Conservation (phyloP, 352 stramenopile genomes). For the Phytophthora foliorum region DNA sequence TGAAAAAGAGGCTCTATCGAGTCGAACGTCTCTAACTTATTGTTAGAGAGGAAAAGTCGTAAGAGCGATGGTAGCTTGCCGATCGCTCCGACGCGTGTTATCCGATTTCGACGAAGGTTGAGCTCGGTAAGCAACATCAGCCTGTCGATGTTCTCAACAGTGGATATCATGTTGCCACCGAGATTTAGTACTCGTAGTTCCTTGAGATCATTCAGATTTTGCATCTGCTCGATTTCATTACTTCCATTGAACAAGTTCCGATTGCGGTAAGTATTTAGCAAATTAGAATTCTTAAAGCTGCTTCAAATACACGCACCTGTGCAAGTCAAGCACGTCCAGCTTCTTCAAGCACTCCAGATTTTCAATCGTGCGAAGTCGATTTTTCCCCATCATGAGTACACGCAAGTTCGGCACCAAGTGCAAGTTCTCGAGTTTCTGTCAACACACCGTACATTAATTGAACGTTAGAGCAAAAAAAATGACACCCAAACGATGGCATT, state of each 20-base stretch:
- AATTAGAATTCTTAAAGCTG: not conserved
- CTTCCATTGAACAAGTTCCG: conserved; percentile 30
- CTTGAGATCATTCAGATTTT: conserved; percentile 86
- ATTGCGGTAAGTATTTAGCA: not conserved
- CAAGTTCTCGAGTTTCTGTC: conserved; percentile 82
- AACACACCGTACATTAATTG: not conserved
- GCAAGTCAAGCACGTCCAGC: conserved; percentile 93
- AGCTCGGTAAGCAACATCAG: conserved; percentile 90
- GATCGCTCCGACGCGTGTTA: conserved; percentile 65
- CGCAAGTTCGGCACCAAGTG: conserved; percentile 83
- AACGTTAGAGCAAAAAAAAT: not conserved
- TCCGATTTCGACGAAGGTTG: conserved; percentile 90
- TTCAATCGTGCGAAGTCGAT: conserved; percentile 82
- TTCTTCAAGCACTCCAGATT: conserved; percentile 89
- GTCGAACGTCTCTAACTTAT: conserved; percentile 82
- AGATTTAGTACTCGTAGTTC: conserved; percentile 94
- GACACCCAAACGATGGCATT: not conserved
- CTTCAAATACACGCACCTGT: conserved; percentile 56
- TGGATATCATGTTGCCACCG: conserved; percentile 83
- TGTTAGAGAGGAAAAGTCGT: conserved; percentile 93
- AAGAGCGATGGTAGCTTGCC: conserved; percentile 82
- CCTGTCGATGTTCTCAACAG: conserved; percentile 83
- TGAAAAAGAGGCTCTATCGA: conserved; percentile 79
- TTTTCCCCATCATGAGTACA: conserved; percentile 95
- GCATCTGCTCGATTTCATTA: conserved; percentile 91